phyloP scores from a whole-genome alignment of 176 grass and related monocot genomes.

The Luzula sylvatica region DNA sequence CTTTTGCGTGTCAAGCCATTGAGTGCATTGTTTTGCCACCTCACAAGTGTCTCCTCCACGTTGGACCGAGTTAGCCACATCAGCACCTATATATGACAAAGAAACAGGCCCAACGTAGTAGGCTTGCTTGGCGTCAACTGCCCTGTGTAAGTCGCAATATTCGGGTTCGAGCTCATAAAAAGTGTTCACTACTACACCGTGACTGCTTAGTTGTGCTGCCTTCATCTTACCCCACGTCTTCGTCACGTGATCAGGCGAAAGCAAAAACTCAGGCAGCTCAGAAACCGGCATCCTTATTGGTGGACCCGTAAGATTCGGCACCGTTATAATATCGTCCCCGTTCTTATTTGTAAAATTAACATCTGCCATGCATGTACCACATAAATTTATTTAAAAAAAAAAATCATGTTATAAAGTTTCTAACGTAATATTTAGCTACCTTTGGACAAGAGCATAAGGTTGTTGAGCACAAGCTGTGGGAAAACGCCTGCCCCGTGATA shows the following conservation, averaged over 20 bases:
- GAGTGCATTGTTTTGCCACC: background rate
- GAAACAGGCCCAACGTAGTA: background rate
- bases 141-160: background rate
- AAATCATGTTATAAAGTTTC: no score
- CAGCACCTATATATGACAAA: background rate
- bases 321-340: background rate
- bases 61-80: background rate
- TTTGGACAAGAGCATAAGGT: background rate
- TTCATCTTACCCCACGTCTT: background rate
- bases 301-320: background rate
- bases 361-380: no score
- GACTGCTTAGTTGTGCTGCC: background rate
- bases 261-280: background rate
- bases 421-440: no score
- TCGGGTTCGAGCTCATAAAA: constrained; percentile 1
- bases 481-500: constrained; percentile 22
- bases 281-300: background rate
- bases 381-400: no score
- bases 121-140: background rate
- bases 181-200: constrained; percentile 9
- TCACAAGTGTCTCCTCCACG: background rate
- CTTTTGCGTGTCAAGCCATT: constrained; percentile 1
- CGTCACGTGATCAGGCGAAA: background rate
- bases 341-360: background rate
- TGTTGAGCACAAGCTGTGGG: constrained; percentile 18